A percentile compares a stretch with the other conserved stretches of the same genome.
These are phyloP conservation scores for Clavispora fructus DNA, from an alignment of 805 yeast genomes.

Conservation along the genomic window DNA sequence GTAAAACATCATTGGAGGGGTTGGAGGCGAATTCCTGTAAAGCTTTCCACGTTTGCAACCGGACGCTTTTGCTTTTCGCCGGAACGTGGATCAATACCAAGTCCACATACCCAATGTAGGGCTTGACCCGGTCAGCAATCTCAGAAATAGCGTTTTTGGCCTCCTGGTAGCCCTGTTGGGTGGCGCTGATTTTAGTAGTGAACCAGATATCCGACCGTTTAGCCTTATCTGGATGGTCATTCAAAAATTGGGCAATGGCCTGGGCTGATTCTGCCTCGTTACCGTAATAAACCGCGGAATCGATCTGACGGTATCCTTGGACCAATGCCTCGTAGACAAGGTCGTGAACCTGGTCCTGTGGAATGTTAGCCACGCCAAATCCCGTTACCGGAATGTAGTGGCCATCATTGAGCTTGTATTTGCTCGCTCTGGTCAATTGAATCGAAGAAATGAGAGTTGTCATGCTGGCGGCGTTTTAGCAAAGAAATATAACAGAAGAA, in stretches of 20 bases:
- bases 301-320: slow-evolving; percentile 70
- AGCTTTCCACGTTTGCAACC: slow-evolving; percentile 65
- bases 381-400: slow-evolving; percentile 51
- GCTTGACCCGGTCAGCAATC: slow-evolving; percentile 47
- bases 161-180: slow-evolving; percentile 37
- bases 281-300: slow-evolving; percentile 62
- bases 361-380: slow-evolving; percentile 48
- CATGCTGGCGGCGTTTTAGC: slow-evolving; percentile 17
- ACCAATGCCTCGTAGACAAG: slow-evolving; percentile 54
- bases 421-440: slow-evolving; percentile 29
- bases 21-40: slow-evolving; percentile 63
- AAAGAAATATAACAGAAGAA: not conserved
- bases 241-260: slow-evolving; percentile 51
- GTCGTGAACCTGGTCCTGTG: slow-evolving; percentile 31
- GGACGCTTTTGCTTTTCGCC: slow-evolving; percentile 23
- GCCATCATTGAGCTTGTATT: slow-evolving; percentile 51
- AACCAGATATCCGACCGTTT: slow-evolving; percentile 31
- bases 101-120: slow-evolving; percentile 34
- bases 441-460: slow-evolving; percentile 31
- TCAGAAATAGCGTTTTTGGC: slow-evolving; percentile 56
- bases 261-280: slow-evolving; percentile 60
- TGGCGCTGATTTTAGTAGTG: slow-evolving; percentile 30
- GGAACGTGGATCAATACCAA: slow-evolving; percentile 53
- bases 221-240: slow-evolving; percentile 32
- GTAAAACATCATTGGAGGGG: slow-evolving; percentile 46